Base-by-base conservation (phyloP, 2,329 filamentous ascomycete species). In the Fusarium chaquense region DNA sequence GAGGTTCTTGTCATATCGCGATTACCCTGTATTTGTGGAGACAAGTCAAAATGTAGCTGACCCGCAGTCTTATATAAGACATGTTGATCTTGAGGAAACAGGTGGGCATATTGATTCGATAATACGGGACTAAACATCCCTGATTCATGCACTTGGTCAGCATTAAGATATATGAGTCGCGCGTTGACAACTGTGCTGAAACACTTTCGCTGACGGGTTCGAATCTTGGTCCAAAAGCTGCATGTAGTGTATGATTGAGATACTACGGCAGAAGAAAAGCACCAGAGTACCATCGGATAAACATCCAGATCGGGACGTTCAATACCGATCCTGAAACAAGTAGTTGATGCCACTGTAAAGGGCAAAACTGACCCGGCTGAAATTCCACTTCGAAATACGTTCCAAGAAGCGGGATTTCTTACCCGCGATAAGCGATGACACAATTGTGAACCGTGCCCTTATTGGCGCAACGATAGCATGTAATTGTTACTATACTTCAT, bases 341-440 rank as follows among this genome's bases (percentile, higher is more conserved):
- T 26, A 26, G 22, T 58, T n/a, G 53, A 47, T 30, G 2, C 3
- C 1, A 6, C 1, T 30, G n/a, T 16, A 1, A 1, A 22, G 2
- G 5, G n/a, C 2, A 6, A 0, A 4, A 22, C 1, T 24, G 0
- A 16, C 49, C 0, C 30, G 12, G 47, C n/a, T 58, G 47, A 5
- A 58, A 58, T 22, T 58, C 55, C 2, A 58, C 49, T 2, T 58
- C 49, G 1, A 55, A 38, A 16, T 58, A 49, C 49, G 55, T 58
- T 3, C 49, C 49, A 4, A 55, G 49, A 1, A 55, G 28, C 1
- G 56, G 56, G 16, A 58, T 58, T 1, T n/a, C 15, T 2, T 49
- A 18, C 3, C 40, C 50, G 10, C 56, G 40, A 20, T 58, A 58
- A 24, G 1, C 49, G 6, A 0, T 55, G 49, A 55, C 56, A 1